Evolutionary conservation across 2,329 filamentous ascomycete genomes (phyloP), one percentile per base, ranked within the genome.

Genomic region (Geoglossum cookeanum): DNA sequence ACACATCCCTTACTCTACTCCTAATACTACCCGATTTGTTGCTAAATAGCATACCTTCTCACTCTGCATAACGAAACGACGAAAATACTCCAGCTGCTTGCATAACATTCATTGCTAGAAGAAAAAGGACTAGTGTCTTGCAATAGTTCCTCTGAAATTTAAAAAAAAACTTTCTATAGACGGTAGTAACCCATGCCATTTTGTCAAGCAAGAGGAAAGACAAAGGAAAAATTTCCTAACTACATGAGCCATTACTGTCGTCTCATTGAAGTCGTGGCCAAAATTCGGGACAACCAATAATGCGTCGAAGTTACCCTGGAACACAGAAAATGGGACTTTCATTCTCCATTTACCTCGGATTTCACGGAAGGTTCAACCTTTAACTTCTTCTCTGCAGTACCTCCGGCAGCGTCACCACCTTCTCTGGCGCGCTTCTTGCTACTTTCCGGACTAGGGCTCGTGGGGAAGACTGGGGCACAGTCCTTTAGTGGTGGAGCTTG

Each of bases 341-440:
- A 30, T 55, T 5, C 33, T 47, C 13, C 33, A 44, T 22, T 37
- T 8, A 30, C 33, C 33, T 44, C 54, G 4, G 30, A 8, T n/a
- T 15, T 22, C 3, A 29, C 32, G 17, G 9, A 9, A 32, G 32
- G 65, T 71, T 79, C 78, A 65, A 66, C 69, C 61, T 83, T 78
- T 45, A 80, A 74, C 71, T 83, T 84, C 74, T 84, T 84, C 22
- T 78, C 74, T 2, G 77, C 71, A 33, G 74, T 77, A 58, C 73
- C 72, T n/a, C 66, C 69, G 4, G 65, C 62, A 33, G 65, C 70
- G 33, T 76, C 33, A 15, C 15, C 77, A 7, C 78, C 76, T 8
- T 80, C 78, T 57, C 78, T 75, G 35, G 70, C 61, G 57, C 79
- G 78, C 72, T 82, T 81, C 66, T 70, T 71, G 62, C 74, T 77